Evolutionary conservation across 2,329 filamentous ascomycete genomes (phyloP).

Genomic region (Neoscytalidium dimidiatum): DNA sequence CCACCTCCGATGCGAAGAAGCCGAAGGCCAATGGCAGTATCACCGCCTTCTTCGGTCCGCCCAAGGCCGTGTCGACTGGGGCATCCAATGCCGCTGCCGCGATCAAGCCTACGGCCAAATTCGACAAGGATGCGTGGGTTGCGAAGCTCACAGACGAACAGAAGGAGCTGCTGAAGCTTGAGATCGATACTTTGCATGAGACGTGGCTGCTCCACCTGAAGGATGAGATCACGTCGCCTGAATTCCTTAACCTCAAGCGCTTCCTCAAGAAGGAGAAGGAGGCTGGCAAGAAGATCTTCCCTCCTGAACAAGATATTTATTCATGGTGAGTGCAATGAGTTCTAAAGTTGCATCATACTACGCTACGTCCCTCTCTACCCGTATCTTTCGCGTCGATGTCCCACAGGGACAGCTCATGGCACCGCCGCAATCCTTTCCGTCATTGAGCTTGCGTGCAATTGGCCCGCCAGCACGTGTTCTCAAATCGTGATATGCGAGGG

Average conservation of each 20-base stretch:
- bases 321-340: constrained; percentile 69
- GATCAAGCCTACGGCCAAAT: constrained; percentile 52
- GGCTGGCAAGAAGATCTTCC: constrained; percentile 77
- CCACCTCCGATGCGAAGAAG: constrained; percentile 51
- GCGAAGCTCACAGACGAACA: constrained; percentile 77
- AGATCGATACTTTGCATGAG: constrained; percentile 89
- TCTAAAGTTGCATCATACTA: neutral
- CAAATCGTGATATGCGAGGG: too few relatives aligned
- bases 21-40: constrained; percentile 71
- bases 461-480: too few relatives aligned
- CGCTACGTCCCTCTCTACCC: neutral
- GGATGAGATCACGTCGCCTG: constrained; percentile 75
- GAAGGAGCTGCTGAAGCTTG: constrained; percentile 76
- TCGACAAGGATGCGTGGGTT: constrained; percentile 92
- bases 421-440: neutral
- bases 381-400: neutral
- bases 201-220: constrained; percentile 90
- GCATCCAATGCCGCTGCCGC: constrained; percentile 28
- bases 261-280: constrained; percentile 80
- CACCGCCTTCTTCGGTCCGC: constrained; percentile 81
- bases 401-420: neutral
- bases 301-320: constrained; percentile 86
- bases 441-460: neutral
- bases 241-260: constrained; percentile 84
- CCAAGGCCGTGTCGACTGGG: constrained; percentile 51